Percentiles rank a stretch among this genome's conserved stretches.
These are phyloP conservation scores for Zygosaccharomyces bisporus DNA, from an alignment of 805 yeast species.

Conservation along the genomic window DNA sequence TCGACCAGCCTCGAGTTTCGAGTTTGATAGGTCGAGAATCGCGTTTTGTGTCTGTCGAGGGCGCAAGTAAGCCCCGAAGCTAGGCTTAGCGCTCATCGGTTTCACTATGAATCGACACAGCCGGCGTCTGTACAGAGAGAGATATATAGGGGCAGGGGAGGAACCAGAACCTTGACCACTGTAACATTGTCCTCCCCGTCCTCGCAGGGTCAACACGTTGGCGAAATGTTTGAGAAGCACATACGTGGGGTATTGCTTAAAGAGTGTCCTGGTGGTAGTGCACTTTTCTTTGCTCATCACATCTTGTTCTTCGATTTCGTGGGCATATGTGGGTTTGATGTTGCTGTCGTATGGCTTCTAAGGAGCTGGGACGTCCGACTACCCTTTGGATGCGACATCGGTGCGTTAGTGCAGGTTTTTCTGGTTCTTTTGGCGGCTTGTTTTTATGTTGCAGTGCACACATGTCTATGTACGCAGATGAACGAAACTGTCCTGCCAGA, in stretches of 20 bases:
- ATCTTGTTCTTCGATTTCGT: slow-evolving; percentile 6
- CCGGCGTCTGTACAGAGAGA: neutral
- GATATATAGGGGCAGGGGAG: no score
- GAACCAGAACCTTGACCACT: no score
- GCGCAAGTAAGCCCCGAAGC: neutral
- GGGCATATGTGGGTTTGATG: slow-evolving; percentile 2
- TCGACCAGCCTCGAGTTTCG: neutral
- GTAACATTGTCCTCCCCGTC: neutral
- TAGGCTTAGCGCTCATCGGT: slow-evolving; percentile 6
- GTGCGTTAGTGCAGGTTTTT: slow-evolving; percentile 3
- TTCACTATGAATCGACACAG: slow-evolving; percentile 2
- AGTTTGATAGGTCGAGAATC: neutral
- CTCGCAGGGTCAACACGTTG: neutral
- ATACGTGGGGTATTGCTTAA: slow-evolving; percentile 1
- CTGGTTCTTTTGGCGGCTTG: neutral
- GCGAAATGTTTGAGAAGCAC: slow-evolving; percentile 1
- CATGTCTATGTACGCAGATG: slow-evolving; percentile 6
- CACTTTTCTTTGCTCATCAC: slow-evolving; percentile 5
- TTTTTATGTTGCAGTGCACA: slow-evolving; percentile 3
- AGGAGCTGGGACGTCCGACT: neutral
- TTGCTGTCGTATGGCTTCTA: neutral
- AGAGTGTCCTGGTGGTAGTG: slow-evolving; percentile 3
- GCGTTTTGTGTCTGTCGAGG: neutral
- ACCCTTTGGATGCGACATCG: slow-evolving; percentile 3
- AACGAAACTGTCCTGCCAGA: slow-evolving; percentile 2